Conservation (phyloP, 2,329 filamentous ascomycete genomes). For the Graphium sp. region DNA sequence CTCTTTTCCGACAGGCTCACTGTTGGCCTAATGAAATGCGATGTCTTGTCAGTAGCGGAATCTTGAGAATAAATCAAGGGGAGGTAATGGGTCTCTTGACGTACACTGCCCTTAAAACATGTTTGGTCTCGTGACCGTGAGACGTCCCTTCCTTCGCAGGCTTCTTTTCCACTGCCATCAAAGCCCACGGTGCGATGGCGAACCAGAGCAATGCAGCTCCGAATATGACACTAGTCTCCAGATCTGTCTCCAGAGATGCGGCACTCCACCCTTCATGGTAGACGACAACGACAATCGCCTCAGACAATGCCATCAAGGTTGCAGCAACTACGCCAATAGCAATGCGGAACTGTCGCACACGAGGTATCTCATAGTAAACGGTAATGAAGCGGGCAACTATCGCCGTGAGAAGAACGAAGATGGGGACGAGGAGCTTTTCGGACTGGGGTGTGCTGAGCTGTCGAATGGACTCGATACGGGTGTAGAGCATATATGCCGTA, state of each 20-base stretch:
- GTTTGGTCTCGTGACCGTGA: conserved; percentile 1
- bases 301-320: conserved; percentile 1
- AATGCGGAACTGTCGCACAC: conserved; percentile 1
- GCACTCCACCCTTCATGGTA: neutral
- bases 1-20: no score
- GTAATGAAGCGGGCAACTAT: neutral
- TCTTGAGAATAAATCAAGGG: no score
- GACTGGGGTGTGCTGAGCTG: conserved; percentile 3
- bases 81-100: no score
- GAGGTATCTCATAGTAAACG: conserved; percentile 1
- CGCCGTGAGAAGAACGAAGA: neutral
- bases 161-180: conserved; percentile 1
- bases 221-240: neutral
- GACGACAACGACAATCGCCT: neutral
- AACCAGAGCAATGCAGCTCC: neutral
- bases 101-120: conserved; percentile 1
- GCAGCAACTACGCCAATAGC: conserved; percentile 1
- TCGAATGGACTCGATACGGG: conserved; percentile 4
- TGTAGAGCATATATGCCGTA: conserved; percentile 6
- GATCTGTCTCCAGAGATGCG: neutral
- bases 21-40: no score
- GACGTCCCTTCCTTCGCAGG: neutral
- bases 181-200: conserved; percentile 1
- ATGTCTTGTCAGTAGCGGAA: no score
- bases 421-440: conserved; percentile 1